Evolutionary conservation across 1,284 basidiomycete species (phyloP).

Genomic region (Ceratobasidium sp.): DNA sequence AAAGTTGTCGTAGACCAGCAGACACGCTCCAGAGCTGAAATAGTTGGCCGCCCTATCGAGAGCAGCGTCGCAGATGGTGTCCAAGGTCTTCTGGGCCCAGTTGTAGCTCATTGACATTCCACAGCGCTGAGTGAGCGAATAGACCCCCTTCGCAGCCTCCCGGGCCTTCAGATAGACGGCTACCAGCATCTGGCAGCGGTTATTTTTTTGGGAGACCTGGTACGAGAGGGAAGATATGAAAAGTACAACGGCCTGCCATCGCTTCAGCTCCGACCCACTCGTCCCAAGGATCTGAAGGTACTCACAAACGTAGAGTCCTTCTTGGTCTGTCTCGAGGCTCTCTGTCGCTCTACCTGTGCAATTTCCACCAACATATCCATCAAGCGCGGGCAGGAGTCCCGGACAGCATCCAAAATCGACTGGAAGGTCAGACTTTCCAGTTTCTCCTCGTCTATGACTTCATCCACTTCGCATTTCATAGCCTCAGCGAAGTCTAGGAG

Average conservation of each 20-base stretch:
- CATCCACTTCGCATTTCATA: neutral
- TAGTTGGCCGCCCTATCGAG: too few relatives aligned
- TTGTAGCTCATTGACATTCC: too few relatives aligned
- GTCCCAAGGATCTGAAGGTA: too few relatives aligned
- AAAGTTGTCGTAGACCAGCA: too few relatives aligned
- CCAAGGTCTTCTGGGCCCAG: too few relatives aligned
- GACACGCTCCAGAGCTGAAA: too few relatives aligned
- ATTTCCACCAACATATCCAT: neutral
- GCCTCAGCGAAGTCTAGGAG: neutral
- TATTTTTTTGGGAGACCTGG: conserved; percentile 5
- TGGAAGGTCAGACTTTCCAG: neutral
- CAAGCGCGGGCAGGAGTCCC: neutral
- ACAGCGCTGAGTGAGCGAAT: too few relatives aligned
- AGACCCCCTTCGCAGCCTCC: too few relatives aligned
- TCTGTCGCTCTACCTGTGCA: neutral
- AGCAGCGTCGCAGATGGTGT: too few relatives aligned
- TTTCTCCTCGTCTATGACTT: neutral
- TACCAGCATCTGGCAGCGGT: neutral
- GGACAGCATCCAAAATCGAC: neutral
- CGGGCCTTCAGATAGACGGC: neutral
- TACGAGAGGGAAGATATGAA: neutral
- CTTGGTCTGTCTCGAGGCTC: neutral
- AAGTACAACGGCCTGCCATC: neutral
- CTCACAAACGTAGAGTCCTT: conserved; percentile 1
- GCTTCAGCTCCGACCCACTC: too few relatives aligned